These are phyloP conservation scores for Geosmithia flava DNA, from an alignment of 2,329 filamentous ascomycete genomes.

Conservation along the genomic window DNA sequence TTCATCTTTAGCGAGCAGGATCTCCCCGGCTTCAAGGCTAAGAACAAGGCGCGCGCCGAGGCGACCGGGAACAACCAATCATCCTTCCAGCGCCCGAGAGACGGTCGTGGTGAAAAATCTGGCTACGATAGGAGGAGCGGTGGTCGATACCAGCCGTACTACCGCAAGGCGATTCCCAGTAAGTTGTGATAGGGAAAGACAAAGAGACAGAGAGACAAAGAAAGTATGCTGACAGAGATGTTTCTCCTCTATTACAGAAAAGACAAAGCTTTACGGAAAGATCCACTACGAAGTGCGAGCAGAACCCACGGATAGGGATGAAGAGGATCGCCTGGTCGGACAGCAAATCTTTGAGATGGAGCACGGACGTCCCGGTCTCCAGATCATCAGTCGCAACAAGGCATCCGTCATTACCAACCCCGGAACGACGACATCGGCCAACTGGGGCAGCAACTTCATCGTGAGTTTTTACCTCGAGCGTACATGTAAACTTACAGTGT, in stretches of 20 bases:
- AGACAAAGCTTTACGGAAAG: slow-evolving; percentile 62
- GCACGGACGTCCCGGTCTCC: slow-evolving; percentile 33
- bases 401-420: slow-evolving; percentile 44
- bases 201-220: no score
- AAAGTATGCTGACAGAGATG: background rate
- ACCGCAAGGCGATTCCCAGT: slow-evolving; percentile 65
- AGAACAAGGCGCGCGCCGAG: slow-evolving; percentile 41
- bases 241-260: slow-evolving; percentile 38
- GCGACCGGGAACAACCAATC: slow-evolving; percentile 47
- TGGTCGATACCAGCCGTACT: slow-evolving; percentile 43
- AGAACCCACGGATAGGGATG: slow-evolving; percentile 58
- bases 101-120: slow-evolving; percentile 23
- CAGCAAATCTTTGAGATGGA: slow-evolving; percentile 40
- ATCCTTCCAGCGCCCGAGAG: slow-evolving; percentile 33
- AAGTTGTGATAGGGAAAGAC: slow-evolving; percentile 21
- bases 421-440: slow-evolving; percentile 24
- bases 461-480: slow-evolving; percentile 27
- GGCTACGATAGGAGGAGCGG: slow-evolving; percentile 28
- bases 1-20: slow-evolving; percentile 93
- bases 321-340: slow-evolving; percentile 52
- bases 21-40: slow-evolving; percentile 43
- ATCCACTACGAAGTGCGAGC: slow-evolving; percentile 68
- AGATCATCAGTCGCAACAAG: slow-evolving; percentile 35
- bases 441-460: slow-evolving; percentile 36
- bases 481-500: no score